Evolutionary conservation across 2,329 filamentous ascomycete genomes (phyloP), one percentile per base, ranked within the genome.

Genomic region (Trematosphaeria pertusa): DNA sequence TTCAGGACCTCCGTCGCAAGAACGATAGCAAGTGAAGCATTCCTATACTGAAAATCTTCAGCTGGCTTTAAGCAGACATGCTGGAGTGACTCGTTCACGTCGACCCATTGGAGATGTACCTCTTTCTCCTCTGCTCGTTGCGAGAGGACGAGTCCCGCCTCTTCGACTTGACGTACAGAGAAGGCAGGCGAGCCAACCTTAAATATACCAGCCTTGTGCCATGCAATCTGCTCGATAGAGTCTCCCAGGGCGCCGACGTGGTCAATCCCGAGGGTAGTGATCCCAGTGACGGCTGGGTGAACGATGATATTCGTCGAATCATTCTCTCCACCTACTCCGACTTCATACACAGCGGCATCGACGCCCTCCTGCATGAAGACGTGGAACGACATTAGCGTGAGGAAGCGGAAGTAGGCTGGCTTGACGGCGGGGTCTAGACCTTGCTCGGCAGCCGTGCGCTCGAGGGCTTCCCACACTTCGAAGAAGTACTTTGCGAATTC

Each of bases 131-230:
- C 20, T 18, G 55, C 57, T 14, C 55, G 46, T 10, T 19, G 35
- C 17, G 26, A 42, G 30, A 60, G 38, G 9, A 60, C 37, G 18
- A 32, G 15, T 18, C 21, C 40, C 35, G 38, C 52, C 9, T 22
- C 21, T 6, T 14, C 18, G 5, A 51, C 44, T 44, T 61, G 56
- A 28, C 22, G 30, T 28, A 31, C 21, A 17, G 48, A 49, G 24
- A 50, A 87, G 2, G 83, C 83, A 14, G 79, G 76, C 9, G 76
- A 75, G 1, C 80, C 82, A 0, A 64, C 45, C 70, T 88, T 89
- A 74, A 88, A 84, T 47, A 89, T 86, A 1, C 87, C 87, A 1
- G 84, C 83, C 70, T 89, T 89, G 70, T 89, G 85, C 87, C 87
- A 89, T 0, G 87, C 85, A 52, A 89, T 88, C 66, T 84, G 78